Conservation (phyloP, 2,329 filamentous ascomycete species). For the Blastomyces silverae region DNA sequence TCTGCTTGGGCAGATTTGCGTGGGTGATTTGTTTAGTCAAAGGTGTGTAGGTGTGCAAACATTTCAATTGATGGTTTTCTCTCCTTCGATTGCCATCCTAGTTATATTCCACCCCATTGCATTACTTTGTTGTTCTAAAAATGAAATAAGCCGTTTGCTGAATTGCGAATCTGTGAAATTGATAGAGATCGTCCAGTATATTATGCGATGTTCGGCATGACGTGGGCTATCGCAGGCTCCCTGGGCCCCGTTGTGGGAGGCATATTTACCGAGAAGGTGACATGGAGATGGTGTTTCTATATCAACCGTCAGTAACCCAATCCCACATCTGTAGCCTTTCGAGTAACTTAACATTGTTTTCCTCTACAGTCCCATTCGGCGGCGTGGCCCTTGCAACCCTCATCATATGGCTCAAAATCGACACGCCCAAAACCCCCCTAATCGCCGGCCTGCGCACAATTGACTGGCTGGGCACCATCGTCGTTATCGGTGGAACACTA, state of each 20-base stretch:
- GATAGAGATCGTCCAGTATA: constrained; percentile 52
- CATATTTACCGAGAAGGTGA: constrained; percentile 52
- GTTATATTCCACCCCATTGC: not conserved
- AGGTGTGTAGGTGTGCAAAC: constrained; percentile 30
- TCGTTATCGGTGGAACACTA: constrained; percentile 68
- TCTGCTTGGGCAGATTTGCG: constrained; percentile 56
- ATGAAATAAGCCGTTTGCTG: constrained; percentile 3
- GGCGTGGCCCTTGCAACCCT: constrained; percentile 54
- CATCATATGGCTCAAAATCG: constrained; percentile 54
- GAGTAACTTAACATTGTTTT: constrained; percentile 21
- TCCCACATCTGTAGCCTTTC: not conserved
- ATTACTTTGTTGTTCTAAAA: not conserved
- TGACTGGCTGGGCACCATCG: constrained; percentile 57
- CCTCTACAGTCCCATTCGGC: constrained; percentile 48
- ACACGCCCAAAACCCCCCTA: constrained; percentile 55
- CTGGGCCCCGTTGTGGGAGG: constrained; percentile 58
- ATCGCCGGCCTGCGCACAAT: constrained; percentile 53
- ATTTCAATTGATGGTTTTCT: not conserved
- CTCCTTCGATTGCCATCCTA: not conserved
- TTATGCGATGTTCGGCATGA: constrained; percentile 56
- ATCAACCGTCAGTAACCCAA: constrained; percentile 46
- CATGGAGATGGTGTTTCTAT: constrained; percentile 57
- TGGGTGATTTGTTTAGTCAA: constrained; percentile 58
- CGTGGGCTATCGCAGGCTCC: constrained; percentile 56
- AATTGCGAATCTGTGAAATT: not conserved